Conservation (phyloP, 768 basidiomycete species). For the Serendipita indica region DNA sequence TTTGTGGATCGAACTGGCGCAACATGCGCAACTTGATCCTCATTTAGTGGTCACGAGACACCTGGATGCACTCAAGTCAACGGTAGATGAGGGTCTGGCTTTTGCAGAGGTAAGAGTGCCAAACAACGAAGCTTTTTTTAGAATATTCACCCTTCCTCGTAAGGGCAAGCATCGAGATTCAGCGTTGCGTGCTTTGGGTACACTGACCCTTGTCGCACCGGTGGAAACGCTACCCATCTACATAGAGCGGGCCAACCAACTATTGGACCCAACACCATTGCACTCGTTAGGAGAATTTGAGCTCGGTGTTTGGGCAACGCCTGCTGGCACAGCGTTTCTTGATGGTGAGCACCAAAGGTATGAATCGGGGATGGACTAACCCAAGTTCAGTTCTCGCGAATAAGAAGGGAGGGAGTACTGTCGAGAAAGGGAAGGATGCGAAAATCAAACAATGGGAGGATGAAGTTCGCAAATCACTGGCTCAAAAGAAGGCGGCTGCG, state of each 20-base stretch:
- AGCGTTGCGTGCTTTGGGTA: slow-evolving; percentile 57
- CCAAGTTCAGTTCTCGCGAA: slow-evolving; percentile 40
- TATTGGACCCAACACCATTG: slow-evolving; percentile 48
- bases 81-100: too few relatives aligned
- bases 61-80: slow-evolving; percentile 10
- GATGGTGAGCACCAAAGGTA: slow-evolving; percentile 41
- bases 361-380: neutral
- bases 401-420: slow-evolving; percentile 35
- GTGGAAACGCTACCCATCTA: slow-evolving; percentile 48
- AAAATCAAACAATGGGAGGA: slow-evolving; percentile 93
- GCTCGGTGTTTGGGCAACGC: slow-evolving; percentile 72
- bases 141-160: neutral
- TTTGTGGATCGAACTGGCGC: neutral
- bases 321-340: slow-evolving; percentile 62
- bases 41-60: slow-evolving; percentile 40
- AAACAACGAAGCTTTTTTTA: too few relatives aligned
- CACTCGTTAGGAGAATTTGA: slow-evolving; percentile 55
- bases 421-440: slow-evolving; percentile 69
- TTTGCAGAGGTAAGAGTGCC: too few relatives aligned
- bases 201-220: slow-evolving; percentile 70
- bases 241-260: slow-evolving; percentile 46
- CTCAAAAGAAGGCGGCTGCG: slow-evolving; percentile 46
- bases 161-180: slow-evolving; percentile 29
- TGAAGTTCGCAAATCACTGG: slow-evolving; percentile 74
- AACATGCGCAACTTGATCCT: neutral